Base-by-base conservation (phyloP, 352 stramenopile genomes). In the Phytophthora melonis region DNA sequence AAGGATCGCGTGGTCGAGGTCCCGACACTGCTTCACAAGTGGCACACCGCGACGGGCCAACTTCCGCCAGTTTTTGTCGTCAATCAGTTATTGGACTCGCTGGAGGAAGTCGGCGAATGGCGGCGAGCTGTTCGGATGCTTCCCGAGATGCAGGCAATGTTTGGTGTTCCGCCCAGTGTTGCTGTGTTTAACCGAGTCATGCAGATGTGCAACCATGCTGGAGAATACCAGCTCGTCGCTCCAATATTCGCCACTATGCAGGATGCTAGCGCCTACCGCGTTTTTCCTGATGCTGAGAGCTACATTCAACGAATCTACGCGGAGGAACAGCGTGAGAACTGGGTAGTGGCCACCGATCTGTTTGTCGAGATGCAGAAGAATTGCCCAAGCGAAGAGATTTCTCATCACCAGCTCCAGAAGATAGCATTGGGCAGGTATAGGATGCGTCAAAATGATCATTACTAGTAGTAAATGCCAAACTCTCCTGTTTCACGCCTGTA, bases 291-390 rank as follows among this genome's bases (percentile, higher is more conserved):
- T 11, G 68, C 75, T 13, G 81, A 84, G 63, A 91, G 84, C 61
- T 94, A 92, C 52, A 84, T 94, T n/a, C 78, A 95, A 81, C 78
- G 72, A 11, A 93, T 95, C 64, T 91, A 83, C 30, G 84, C 88
- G 3, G 73, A 87, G 11, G 87, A 95, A 62, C 78, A 93, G 63
- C 73, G 70, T 21, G 84, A 89, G 13, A 72, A 91, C n/a, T 95
- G 88, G 88, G 77, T 85, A 9, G 54, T 67, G 19, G 88, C 88
- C 21, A 93, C 86, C 21, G 77, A 91, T 58, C 43, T 90, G 32
- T 95, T 95, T 47, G 77, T 94, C 19, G 80, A 91, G 55, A 95
- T 95, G 88, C 74, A 91, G 23, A 83, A 87, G 3, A 85, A 75
- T 41, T 91, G 72, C 32, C 58, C 65, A 43, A 71, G 70, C 8